Percentiles rank a stretch among this genome's conserved stretches.
These are phyloP conservation scores for Graphilbum ipis-grandicollis DNA, from an alignment of 2,329 filamentous ascomycete genomes.

Conservation along the genomic window DNA sequence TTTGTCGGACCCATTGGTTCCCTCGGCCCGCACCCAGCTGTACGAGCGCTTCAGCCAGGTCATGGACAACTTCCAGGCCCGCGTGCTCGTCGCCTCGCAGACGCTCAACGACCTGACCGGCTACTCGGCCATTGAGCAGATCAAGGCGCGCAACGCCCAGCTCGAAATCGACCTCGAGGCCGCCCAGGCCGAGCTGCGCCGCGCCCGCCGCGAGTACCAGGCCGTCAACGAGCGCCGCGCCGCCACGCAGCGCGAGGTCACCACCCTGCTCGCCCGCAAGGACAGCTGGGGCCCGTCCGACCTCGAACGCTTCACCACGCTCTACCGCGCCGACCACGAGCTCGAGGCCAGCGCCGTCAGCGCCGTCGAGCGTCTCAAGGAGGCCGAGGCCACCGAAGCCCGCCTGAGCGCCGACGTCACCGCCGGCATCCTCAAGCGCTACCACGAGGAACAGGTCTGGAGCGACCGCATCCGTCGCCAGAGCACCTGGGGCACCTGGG, in stretches of 20 bases:
- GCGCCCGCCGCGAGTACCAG: conserved; percentile 61
- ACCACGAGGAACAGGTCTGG: conserved; percentile 99
- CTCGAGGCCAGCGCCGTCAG: conserved; percentile 71
- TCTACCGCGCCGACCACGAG: conserved; percentile 84
- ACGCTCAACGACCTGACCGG: conserved; percentile 88
- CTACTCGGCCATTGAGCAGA: conserved; percentile 75
- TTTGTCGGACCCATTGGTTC: conserved; percentile 26
- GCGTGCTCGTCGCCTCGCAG: conserved; percentile 70
- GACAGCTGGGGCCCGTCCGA: conserved; percentile 77
- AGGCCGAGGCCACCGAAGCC: conserved; percentile 66
- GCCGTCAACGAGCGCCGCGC: conserved; percentile 69
- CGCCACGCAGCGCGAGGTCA: conserved; percentile 88
- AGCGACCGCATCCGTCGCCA: conserved; percentile 92
- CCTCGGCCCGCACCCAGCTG: conserved; percentile 18
- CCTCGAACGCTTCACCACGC: conserved; percentile 81
- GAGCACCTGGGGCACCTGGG: conserved; percentile 97
- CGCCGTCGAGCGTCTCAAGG: conserved; percentile 53
- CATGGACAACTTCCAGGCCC: conserved; percentile 81
- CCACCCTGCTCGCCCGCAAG: conserved; percentile 82
- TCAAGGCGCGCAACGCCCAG: conserved; percentile 60
- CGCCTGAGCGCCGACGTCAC: conserved; percentile 59
- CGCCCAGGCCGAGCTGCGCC: conserved; percentile 49
- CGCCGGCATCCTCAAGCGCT: conserved; percentile 70
- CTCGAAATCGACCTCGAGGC: conserved; percentile 42
- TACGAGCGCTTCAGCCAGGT: conserved; percentile 41